A percentile compares a stretch with the other conserved stretches of the same genome.
Conservation (phyloP, 2,329 filamentous ascomycete genomes). For the Fusarium pininemorale region DNA sequence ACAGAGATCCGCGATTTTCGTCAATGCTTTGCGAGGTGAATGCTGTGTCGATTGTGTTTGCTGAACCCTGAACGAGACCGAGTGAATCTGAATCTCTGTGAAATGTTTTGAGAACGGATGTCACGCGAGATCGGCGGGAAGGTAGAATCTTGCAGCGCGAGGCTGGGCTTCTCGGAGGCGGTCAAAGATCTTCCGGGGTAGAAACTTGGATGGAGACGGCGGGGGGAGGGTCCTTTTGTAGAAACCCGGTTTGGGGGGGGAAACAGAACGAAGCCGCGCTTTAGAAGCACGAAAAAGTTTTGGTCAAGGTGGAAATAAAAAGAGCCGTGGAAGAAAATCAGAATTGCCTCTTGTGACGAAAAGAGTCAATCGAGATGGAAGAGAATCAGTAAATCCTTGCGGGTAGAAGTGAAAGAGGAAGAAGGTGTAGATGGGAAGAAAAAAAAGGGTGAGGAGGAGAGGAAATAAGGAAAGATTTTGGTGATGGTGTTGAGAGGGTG, state of each 20-base stretch:
- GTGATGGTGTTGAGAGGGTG: conserved; percentile 33
- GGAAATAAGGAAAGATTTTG: conserved; percentile 20
- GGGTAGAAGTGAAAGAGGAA: conserved; percentile 9
- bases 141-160: conserved; percentile 29
- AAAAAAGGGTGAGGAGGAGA: background rate
- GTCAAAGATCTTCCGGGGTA: conserved; percentile 43
- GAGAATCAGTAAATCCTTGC: background rate
- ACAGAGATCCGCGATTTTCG: conserved; percentile 10
- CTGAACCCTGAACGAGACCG: background rate
- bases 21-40: conserved; percentile 7
- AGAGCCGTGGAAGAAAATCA: conserved; percentile 13
- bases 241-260: background rate
- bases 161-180: conserved; percentile 34
- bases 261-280: background rate
- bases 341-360: background rate
- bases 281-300: background rate
- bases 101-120: conserved; percentile 17
- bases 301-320: background rate
- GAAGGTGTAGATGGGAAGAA: background rate
- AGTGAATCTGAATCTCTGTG: background rate
- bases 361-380: conserved; percentile 1
- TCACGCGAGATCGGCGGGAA: conserved; percentile 38
- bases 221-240: conserved; percentile 32
- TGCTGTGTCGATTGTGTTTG: background rate
- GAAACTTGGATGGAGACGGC: conserved; percentile 31